Conservation (phyloP, 148 eudicot genomes). For the Persicaria maculosa region DNA sequence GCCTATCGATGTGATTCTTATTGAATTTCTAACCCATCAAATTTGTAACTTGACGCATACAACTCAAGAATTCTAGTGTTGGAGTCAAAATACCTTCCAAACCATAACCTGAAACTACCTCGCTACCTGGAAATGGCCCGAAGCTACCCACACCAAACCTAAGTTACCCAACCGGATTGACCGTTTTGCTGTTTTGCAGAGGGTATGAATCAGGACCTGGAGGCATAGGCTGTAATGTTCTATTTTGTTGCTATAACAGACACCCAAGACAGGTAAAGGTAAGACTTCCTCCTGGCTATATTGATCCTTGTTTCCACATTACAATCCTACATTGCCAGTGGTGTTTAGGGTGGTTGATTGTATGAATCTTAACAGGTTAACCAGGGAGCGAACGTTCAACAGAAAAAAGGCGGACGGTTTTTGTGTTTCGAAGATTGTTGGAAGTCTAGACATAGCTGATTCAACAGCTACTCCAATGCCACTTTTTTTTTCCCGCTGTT, state of each 20-base stretch:
- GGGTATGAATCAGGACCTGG: slow-evolving; percentile 93
- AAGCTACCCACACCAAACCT: too few relatives aligned
- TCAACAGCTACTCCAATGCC: slow-evolving; percentile 7
- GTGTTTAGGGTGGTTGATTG: not conserved
- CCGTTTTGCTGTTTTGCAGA: slow-evolving; percentile 28
- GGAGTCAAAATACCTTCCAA: too few relatives aligned
- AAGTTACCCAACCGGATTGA: too few relatives aligned
- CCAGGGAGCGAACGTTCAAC: slow-evolving; percentile 35
- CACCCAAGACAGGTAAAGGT: slow-evolving; percentile 56
- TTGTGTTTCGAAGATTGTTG: slow-evolving; percentile 63
- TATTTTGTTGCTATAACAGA: slow-evolving; percentile 75
- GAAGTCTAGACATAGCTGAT: slow-evolving; percentile 12
- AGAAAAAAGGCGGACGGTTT: slow-evolving; percentile 43
- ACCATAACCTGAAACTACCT: too few relatives aligned
- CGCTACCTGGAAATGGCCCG: too few relatives aligned
- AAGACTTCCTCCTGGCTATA: not conserved
- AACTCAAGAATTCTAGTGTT: too few relatives aligned
- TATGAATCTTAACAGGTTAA: slow-evolving; percentile 34
- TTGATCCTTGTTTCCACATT: not conserved
- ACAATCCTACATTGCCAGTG: not conserved
- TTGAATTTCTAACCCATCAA: too few relatives aligned
- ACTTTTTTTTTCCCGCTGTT: not conserved
- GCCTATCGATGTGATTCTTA: not conserved
- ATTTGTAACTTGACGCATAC: too few relatives aligned
- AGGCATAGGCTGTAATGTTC: slow-evolving; percentile 58